These are phyloP conservation scores for Stylonectria norvegica DNA, from an alignment of 2,329 filamentous ascomycete species.

Conservation along the genomic window DNA sequence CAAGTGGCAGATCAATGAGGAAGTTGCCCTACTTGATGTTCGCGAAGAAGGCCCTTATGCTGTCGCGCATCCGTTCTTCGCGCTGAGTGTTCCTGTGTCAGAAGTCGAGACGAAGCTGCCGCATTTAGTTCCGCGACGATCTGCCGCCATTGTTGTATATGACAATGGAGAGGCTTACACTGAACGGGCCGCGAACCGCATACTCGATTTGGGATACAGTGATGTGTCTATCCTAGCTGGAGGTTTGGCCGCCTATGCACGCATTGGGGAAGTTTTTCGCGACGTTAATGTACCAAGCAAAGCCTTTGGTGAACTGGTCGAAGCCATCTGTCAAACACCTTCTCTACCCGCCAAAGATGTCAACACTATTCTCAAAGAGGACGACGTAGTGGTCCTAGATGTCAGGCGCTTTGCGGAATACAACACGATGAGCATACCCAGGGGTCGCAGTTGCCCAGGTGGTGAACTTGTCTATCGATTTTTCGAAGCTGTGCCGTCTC, in stretches of 20 bases:
- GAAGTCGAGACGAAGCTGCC: conserved; percentile 28
- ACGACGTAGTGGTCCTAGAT: conserved; percentile 28
- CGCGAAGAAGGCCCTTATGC: conserved; percentile 31
- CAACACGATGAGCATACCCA: conserved; percentile 32
- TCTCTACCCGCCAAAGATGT: conserved; percentile 25
- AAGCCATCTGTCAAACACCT: conserved; percentile 29
- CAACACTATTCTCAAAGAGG: conserved; percentile 14
- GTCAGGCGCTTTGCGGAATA: conserved; percentile 29
- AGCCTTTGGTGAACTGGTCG: conserved; percentile 31
- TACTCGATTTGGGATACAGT: conserved; percentile 23
- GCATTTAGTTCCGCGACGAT: conserved; percentile 24
- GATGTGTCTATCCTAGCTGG: conserved; percentile 25
- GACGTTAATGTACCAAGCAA: conserved; percentile 32
- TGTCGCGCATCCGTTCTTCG: conserved; percentile 27
- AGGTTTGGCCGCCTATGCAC: conserved; percentile 24
- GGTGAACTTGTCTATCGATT: conserved; percentile 19
- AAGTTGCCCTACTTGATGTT: conserved; percentile 30
- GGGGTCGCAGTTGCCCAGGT: conserved; percentile 30
- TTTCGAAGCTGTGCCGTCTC: conserved; percentile 26
- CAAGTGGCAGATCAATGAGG: conserved; percentile 21
- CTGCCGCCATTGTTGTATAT: conserved; percentile 27
- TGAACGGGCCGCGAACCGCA: conserved; percentile 19
- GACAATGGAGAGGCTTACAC: conserved; percentile 29
- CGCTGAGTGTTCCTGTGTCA: conserved; percentile 27
- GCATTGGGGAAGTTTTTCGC: conserved; percentile 28